Percentiles rank a stretch among this genome's conserved stretches.
phyloP scores from a whole-genome alignment of 1,284 basidiomycete species.

The Pseudozyma thailandica region DNA sequence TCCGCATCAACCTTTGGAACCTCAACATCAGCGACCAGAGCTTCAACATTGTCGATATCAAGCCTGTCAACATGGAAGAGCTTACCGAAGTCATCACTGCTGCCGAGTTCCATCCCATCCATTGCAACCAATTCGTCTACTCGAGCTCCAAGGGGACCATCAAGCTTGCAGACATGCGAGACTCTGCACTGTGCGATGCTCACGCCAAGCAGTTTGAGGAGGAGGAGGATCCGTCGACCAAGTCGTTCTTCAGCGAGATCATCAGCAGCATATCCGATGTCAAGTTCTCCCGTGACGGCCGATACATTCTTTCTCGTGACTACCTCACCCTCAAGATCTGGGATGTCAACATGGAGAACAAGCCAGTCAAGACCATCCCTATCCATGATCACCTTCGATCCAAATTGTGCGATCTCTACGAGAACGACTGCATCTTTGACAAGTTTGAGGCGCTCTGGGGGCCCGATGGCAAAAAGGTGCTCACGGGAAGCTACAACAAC shows the following conservation, averaged over 20 bases:
- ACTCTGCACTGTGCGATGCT: constrained; percentile 94
- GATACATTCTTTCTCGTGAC: constrained; percentile 95
- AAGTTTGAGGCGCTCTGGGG: constrained; percentile 79
- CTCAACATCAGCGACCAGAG: constrained; percentile 97
- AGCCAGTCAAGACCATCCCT: constrained; percentile 95
- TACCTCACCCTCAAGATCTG: constrained; percentile 98
- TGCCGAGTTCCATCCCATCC: constrained; percentile 96
- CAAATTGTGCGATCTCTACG: constrained; percentile 97
- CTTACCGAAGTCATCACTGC: constrained; percentile 99
- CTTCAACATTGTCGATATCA: constrained; percentile 99
- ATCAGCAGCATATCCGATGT: constrained; percentile 99
- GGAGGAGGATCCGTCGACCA: constrained; percentile 95
- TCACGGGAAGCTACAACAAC: constrained; percentile 97
- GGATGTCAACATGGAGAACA: constrained; percentile 99
- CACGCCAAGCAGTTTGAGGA: constrained; percentile 86
- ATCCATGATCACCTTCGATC: constrained; percentile 98
- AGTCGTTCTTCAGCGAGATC: constrained; percentile 99
- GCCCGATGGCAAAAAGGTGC: constrained; percentile 61
- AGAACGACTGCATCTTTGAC: constrained; percentile 99
- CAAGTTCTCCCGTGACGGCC: constrained; percentile 96
- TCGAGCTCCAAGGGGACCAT: constrained; percentile 99
- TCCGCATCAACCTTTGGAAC: constrained; percentile 98
- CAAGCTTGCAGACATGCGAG: constrained; percentile 99
- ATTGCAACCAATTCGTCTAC: constrained; percentile 99
- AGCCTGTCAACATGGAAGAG: constrained; percentile 99